A percentile compares a stretch with the other conserved stretches of the same genome.
These are phyloP conservation scores for Xylariaceae sp. DNA, from an alignment of 2,329 filamentous ascomycete genomes.

Conservation along the genomic window DNA sequence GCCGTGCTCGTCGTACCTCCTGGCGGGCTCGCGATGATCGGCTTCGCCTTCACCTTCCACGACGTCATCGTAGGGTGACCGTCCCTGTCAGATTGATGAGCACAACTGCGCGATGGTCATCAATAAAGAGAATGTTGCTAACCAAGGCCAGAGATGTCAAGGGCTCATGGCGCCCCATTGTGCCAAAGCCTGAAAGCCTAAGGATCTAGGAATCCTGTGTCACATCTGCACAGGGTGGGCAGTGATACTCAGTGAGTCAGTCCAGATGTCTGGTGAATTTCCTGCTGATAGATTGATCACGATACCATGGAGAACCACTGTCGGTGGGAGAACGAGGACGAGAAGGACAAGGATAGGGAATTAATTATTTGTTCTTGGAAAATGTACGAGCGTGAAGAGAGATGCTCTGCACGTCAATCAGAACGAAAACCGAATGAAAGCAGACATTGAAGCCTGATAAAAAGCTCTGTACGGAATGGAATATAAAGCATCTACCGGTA, in stretches of 20 bases:
- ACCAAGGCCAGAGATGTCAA: slow-evolving; percentile 56
- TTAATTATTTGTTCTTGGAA: too few species aligned
- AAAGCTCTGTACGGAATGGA: too few species aligned
- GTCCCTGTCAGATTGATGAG: slow-evolving; percentile 40
- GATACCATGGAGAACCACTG: too few species aligned
- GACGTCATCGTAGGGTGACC: slow-evolving; percentile 58
- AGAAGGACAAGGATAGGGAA: too few species aligned
- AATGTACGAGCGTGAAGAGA: too few species aligned
- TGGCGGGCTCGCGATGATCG: slow-evolving; percentile 39
- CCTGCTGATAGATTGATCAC: too few species aligned
- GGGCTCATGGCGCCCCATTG: slow-evolving; percentile 53
- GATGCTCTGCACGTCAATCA: too few species aligned
- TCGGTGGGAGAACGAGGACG: too few species aligned
- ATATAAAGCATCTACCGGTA: too few species aligned
- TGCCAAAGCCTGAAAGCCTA: slow-evolving; percentile 17
- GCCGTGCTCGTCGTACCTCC: slow-evolving; percentile 53
- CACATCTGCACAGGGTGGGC: slow-evolving; percentile 1
- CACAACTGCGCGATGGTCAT: neutral
- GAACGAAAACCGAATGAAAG: too few species aligned
- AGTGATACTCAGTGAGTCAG: neutral
- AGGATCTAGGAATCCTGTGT: neutral
- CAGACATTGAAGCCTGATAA: too few species aligned
- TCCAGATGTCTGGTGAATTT: neutral
- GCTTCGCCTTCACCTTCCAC: slow-evolving; percentile 46
- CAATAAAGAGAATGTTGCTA: slow-evolving; percentile 24